Base-by-base conservation (phyloP, 441 rosid species). In the Pelargonium australe region DNA sequence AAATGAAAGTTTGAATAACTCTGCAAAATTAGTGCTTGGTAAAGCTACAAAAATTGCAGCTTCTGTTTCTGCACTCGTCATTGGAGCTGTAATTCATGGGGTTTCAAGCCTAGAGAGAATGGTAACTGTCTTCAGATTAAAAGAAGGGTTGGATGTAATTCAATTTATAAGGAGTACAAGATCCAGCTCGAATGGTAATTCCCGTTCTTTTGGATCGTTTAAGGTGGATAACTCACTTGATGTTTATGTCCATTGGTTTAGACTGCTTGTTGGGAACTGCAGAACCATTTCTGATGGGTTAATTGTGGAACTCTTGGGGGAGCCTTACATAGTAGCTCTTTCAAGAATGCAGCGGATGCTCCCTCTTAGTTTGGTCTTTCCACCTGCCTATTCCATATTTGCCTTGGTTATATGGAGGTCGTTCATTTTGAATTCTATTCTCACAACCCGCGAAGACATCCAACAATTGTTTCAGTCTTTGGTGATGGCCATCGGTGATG, bases 271-370 rank as follows among this genome's bases (percentile, higher is more conserved):
- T 73, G 99, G 98, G 57, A 93, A 91, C 78, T 89, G 96, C 79
- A 86, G 87, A 81, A 89, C 94, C 68, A 77, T 96, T 72, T 87
- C 85, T 43, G 97, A 93, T 77, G 99, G 99, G 67, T 78, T 91
- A 57, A 78, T 96, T 77, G 89, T 85, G 75, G 98, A 88, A 68
- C 96, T 96, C 68, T 78, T 93, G 72, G 99, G 98, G 31, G 95
- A 93, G 77, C 90, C 92, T 68, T 86, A 88, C 23, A 69, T 91
- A 51, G 85, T 87, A 75, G 97, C 98, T 80, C 82, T 96, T 74
- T 89, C 91, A 60, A 89, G 96, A 83, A 93, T 93, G 97, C 99
- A 96, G 80, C 87, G 89, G 71, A 78, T 88, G 83, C 92, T 96
- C 43, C 97, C 98, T 57, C 82, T 93, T 67, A 78, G 80, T 68